Conservation (phyloP, 495 filamentous ascomycete species). For the Penicillium soppii region DNA sequence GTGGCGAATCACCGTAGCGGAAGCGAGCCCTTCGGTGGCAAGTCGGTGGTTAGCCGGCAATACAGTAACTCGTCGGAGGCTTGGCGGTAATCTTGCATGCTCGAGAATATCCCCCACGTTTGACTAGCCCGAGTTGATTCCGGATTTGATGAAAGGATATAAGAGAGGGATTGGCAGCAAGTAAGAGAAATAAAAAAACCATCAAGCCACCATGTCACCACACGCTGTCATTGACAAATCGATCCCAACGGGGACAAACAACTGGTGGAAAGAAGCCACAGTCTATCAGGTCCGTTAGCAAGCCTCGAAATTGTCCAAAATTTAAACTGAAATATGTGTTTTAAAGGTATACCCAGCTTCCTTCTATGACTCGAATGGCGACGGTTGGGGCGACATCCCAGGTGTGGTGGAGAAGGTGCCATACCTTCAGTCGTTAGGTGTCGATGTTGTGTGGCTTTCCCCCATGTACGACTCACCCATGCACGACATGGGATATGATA, state of each 20-base stretch:
- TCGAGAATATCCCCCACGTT: neutral
- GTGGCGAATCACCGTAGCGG: slow-evolving; percentile 1
- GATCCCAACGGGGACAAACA: slow-evolving; percentile 20
- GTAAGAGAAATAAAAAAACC: neutral
- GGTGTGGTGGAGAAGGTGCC: slow-evolving; percentile 55
- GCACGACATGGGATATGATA: slow-evolving; percentile 49
- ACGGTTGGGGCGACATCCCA: slow-evolving; percentile 58
- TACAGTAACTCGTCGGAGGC: neutral
- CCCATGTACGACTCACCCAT: slow-evolving; percentile 49
- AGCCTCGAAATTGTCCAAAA: slow-evolving; percentile 16
- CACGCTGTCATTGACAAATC: slow-evolving; percentile 5
- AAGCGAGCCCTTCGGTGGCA: neutral
- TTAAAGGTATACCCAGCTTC: slow-evolving; percentile 21
- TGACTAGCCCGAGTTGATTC: neutral
- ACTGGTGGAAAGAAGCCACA: slow-evolving; percentile 41
- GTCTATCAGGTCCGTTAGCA: slow-evolving; percentile 45
- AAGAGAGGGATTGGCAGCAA: neutral
- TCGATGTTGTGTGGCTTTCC: slow-evolving; percentile 61
- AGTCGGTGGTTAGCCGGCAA: slow-evolving; percentile 15
- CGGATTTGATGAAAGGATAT: neutral
- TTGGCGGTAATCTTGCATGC: slow-evolving; percentile 1
- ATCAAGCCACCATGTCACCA: slow-evolving; percentile 12
- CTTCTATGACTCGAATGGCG: slow-evolving; percentile 55
- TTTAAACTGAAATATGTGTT: neutral
- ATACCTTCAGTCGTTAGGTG: slow-evolving; percentile 51